Evolutionary conservation across 495 filamentous ascomycete genomes (phyloP).

Genomic region (Aspergillus incahuasiensis): DNA sequence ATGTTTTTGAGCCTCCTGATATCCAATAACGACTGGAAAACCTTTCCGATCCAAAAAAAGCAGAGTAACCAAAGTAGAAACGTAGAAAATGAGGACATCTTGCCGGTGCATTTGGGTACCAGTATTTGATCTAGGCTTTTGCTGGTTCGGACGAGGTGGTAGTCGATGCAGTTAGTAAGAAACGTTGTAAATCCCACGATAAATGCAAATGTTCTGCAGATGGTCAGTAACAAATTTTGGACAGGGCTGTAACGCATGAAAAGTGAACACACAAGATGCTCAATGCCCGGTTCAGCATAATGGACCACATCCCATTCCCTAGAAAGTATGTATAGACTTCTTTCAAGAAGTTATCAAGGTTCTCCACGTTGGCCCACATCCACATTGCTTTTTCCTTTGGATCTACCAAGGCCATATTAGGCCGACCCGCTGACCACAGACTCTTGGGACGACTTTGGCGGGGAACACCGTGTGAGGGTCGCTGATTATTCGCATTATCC

Average conservation of each 20-base stretch:
- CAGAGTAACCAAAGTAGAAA: slow-evolving; percentile 78
- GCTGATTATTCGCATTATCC: slow-evolving; percentile 59
- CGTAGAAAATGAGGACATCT: slow-evolving; percentile 78
- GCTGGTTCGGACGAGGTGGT: slow-evolving; percentile 66
- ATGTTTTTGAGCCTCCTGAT: slow-evolving; percentile 69
- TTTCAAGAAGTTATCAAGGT: slow-evolving; percentile 84
- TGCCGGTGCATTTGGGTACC: slow-evolving; percentile 75
- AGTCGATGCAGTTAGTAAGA: slow-evolving; percentile 83
- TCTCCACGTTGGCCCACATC: slow-evolving; percentile 90
- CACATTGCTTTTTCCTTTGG: slow-evolving; percentile 86
- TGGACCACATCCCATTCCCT: slow-evolving; percentile 86
- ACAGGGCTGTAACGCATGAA: neutral
- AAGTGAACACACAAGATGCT: slow-evolving; percentile 63
- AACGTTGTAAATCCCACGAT: slow-evolving; percentile 82
- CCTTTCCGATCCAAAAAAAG: slow-evolving; percentile 81
- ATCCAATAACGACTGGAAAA: slow-evolving; percentile 70
- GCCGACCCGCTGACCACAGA: slow-evolving; percentile 32
- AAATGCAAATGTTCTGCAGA: slow-evolving; percentile 62
- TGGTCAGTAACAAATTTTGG: slow-evolving; percentile 12
- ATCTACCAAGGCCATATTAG: slow-evolving; percentile 49
- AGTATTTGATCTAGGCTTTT: slow-evolving; percentile 71
- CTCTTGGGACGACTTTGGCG: slow-evolving; percentile 19
- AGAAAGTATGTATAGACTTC: slow-evolving; percentile 90
- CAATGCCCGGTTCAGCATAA: slow-evolving; percentile 63
- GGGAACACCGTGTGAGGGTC: slow-evolving; percentile 37